A percentile compares a stretch with the other conserved stretches of the same genome.
Evolutionary conservation across 176 grass and related monocot species (phyloP).

Genomic region (Aegilops umbellulata): DNA sequence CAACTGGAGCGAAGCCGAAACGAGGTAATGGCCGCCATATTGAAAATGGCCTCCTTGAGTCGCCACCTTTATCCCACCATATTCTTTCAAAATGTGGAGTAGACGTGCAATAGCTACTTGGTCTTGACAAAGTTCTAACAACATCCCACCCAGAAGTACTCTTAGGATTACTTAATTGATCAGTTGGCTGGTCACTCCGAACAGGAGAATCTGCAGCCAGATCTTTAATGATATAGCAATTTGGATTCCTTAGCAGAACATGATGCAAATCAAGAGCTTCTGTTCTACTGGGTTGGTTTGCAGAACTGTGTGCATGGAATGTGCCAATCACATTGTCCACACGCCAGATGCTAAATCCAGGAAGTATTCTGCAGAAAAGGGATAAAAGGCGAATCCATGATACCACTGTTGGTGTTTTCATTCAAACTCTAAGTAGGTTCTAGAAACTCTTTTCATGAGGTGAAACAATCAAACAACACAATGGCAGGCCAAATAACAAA

Average conservation of each 20-base stretch:
- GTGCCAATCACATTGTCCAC: conserved; percentile 82
- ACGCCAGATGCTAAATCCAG: conserved; percentile 89
- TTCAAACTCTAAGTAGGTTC: background rate
- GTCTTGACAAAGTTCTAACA: conserved; percentile 68
- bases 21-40: conserved; percentile 84
- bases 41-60: conserved; percentile 74
- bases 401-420: background rate
- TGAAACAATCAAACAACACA: background rate
- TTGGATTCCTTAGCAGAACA: conserved; percentile 79
- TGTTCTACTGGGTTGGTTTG: conserved; percentile 52
- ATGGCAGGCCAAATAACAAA: conserved; percentile 14
- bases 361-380: conserved; percentile 39
- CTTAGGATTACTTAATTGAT: conserved; percentile 39
- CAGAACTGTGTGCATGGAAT: conserved; percentile 72
- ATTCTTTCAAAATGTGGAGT: conserved; percentile 98
- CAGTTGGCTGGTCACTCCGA: conserved; percentile 39
- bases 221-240: conserved; percentile 58
- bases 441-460: background rate
- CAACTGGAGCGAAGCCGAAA: conserved; percentile 74
- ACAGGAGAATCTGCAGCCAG: conserved; percentile 37
- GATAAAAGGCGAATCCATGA: background rate
- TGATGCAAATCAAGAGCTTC: conserved; percentile 79
- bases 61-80: conserved; percentile 97
- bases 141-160: conserved; percentile 74
- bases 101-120: conserved; percentile 75